phyloP scores from a whole-genome alignment of 306 rosid species.

The Prunus kanzakura region DNA sequence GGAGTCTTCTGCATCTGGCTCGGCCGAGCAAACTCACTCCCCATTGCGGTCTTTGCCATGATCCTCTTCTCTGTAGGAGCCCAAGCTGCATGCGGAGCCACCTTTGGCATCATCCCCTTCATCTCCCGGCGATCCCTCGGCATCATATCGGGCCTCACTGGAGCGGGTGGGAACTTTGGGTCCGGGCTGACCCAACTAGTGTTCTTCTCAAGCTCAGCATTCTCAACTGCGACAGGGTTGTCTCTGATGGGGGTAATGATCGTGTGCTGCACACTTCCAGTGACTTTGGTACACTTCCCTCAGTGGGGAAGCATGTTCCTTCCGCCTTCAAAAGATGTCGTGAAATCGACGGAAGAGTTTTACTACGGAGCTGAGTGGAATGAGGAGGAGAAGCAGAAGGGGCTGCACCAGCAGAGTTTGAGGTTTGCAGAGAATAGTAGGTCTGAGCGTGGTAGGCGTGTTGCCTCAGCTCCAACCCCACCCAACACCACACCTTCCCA shows the following conservation, averaged over 20 bases:
- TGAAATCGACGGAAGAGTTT: conserved; percentile 50
- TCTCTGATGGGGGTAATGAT: conserved; percentile 78
- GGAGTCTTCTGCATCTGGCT: conserved; percentile 86
- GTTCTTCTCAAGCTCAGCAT: conserved; percentile 55
- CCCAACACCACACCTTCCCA: conserved; percentile 64
- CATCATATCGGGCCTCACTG: conserved; percentile 71
- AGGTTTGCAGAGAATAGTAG: conserved; percentile 83
- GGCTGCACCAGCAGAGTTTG: conserved; percentile 60
- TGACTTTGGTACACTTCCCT: conserved; percentile 70
- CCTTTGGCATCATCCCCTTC: conserved; percentile 80
- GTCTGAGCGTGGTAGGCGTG: conserved; percentile 79
- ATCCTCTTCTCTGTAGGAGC: conserved; percentile 87
- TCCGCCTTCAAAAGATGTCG: conserved; percentile 55
- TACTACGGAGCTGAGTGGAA: conserved; percentile 79
- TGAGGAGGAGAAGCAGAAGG: conserved; percentile 60
- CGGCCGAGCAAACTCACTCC: conserved; percentile 66
- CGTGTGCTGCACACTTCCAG: conserved; percentile 71
- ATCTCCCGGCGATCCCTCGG: conserved; percentile 79
- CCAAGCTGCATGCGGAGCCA: conserved; percentile 91
- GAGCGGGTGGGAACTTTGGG: conserved; percentile 90
- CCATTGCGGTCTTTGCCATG: conserved; percentile 61
- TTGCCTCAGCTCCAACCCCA: conserved; percentile 64
- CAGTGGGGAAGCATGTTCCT: conserved; percentile 92
- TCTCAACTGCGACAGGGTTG: conserved; percentile 54
- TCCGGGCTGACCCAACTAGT: conserved; percentile 75